These are phyloP conservation scores for Pulveroboletus sp. DNA, from an alignment of 768 basidiomycete species.

Conservation along the genomic window DNA sequence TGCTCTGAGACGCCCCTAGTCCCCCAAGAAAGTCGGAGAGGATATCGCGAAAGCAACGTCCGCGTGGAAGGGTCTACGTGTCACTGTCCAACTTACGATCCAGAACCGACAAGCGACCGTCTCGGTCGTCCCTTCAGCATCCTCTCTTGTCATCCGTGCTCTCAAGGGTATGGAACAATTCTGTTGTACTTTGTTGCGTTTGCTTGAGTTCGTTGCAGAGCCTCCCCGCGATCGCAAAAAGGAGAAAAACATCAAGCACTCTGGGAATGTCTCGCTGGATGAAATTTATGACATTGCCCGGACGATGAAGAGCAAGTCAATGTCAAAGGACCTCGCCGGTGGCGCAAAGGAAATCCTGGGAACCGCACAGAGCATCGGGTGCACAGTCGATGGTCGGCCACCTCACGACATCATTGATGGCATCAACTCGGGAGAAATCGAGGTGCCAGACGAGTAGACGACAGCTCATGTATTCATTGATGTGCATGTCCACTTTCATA, in stretches of 20 bases:
- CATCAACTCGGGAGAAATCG: conserved; percentile 79
- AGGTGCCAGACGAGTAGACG: conserved; percentile 78
- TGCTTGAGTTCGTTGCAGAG: conserved; percentile 46
- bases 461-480: conserved; percentile 17
- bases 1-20: conserved; percentile 45
- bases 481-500: conserved; percentile 11
- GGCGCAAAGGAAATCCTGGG: conserved; percentile 97
- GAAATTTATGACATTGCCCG: conserved; percentile 95
- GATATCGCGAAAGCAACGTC: conserved; percentile 99
- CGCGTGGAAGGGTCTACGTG: conserved; percentile 98
- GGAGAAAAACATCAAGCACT: conserved; percentile 99
- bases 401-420: conserved; percentile 91
- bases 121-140: conserved; percentile 94
- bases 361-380: conserved; percentile 94
- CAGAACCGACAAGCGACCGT: conserved; percentile 99
- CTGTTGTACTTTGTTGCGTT: background rate
- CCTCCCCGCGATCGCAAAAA: conserved; percentile 99
- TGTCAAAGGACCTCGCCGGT: conserved; percentile 86
- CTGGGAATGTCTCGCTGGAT: conserved; percentile 88
- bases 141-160: conserved; percentile 94
- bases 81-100: conserved; percentile 97
- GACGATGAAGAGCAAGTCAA: conserved; percentile 90
- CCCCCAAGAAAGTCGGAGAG: conserved; percentile 99
- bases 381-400: conserved; percentile 90
- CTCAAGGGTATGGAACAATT: conserved; percentile 78